Base-by-base conservation (phyloP, 208 protist genomes). In the Angomonas deanei region DNA sequence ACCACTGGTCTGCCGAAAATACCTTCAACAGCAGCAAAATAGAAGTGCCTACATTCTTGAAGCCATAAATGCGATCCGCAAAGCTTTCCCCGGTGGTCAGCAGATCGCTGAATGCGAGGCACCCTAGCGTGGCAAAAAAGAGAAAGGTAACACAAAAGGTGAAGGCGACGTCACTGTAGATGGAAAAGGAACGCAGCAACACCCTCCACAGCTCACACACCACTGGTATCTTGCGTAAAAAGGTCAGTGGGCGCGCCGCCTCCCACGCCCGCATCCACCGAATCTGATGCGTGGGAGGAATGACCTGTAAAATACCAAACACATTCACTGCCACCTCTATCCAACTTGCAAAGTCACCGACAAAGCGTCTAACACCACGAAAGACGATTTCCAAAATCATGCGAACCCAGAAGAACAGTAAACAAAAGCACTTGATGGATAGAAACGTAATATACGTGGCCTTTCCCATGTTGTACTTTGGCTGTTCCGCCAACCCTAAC, bases 351-450 rank as follows among this genome's bases (percentile, higher is more conserved):
- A 70, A 56, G 26, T 55, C 76, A n/a, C 67, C 55, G 8, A 88
- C 30, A 56, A 88, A 88, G 11, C 55, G 26, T 28, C 67, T 23
- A n/a, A 84, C 21, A 1, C 81, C 81, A 21, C 56, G 28, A 21
- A 75, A 76, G 3, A 77, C 54, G 2, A 88, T 69, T 27, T 86
- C 74, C 10, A 68, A 19, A 2, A 80, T 33, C 75, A 84, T 85
- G 26, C 79, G 74, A 33, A 80, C 2, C 72, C 71, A 78, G 48
- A 91, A 88, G 34, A 85, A 80, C 0, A 60, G 59, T 8, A 80
- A 28, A 30, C 74, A 74, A 15, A 76, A 28, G 0, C 65, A 53
- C 34, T 82, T 56, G 32, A 86, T 15, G 3, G 57, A 27, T 31
- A 74, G 67, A 11, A 86, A 50, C 3, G 59, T 57, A 28, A 39